Percentiles rank a stretch among this genome's conserved stretches.
Conservation (phyloP, 73 alveolate species). For the Paramecium biaurelia region DNA sequence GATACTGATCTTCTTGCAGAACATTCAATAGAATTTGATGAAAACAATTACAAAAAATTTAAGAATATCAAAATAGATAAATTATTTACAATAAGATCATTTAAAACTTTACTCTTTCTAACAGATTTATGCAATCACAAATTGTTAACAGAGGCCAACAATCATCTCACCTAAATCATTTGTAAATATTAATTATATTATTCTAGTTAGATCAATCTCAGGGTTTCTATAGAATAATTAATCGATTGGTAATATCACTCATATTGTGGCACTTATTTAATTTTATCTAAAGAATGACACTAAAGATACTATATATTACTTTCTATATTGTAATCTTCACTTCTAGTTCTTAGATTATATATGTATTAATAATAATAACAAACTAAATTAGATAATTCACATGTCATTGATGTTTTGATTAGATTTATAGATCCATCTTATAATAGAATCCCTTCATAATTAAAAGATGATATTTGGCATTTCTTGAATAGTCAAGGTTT, state of each 20-base stretch:
- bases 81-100: constrained; percentile 14
- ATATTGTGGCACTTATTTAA: constrained; percentile 7
- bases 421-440: constrained; percentile 7
- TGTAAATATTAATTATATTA: not conserved
- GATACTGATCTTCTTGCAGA: constrained; percentile 9
- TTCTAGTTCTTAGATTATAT: not conserved
- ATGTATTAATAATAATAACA: not conserved
- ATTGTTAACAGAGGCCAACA: not conserved
- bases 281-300: constrained; percentile 46
- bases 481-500: constrained; percentile 3
- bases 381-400: not conserved
- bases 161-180: not conserved
- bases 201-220: constrained; percentile 19
- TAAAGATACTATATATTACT: constrained; percentile 1
- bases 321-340: not conserved
- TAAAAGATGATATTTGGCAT: not conserved
- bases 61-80: constrained; percentile 5
- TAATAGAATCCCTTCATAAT: not conserved
- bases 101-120: not conserved
- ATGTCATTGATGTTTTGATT: not conserved
- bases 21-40: not conserved
- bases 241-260: constrained; percentile 12
- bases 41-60: not conserved
- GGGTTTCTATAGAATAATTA: not conserved
- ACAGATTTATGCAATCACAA: constrained; percentile 11